A percentile compares a stretch with the other conserved stretches of the same genome.
Conservation (phyloP, 495 filamentous ascomycete species). For the Rostrohypoxylon terebratum region DNA sequence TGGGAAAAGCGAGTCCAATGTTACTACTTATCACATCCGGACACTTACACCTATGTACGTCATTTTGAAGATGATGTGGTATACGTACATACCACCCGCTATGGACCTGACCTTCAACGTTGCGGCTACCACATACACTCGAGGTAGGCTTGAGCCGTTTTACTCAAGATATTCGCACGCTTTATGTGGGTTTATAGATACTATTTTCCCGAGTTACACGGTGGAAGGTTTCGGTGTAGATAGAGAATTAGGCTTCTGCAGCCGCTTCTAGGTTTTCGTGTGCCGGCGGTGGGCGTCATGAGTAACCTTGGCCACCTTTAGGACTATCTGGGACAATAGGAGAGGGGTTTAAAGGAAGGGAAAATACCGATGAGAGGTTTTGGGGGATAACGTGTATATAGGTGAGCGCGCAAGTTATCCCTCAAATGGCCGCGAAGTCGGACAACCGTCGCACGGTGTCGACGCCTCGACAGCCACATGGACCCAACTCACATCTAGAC, state of each 20-base stretch:
- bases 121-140: neutral
- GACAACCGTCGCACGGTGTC: neutral
- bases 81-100: neutral
- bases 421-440: neutral
- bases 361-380: too few species aligned
- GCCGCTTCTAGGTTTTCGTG: constrained; percentile 5
- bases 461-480: neutral
- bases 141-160: neutral
- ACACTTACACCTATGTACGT: neutral
- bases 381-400: neutral
- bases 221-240: neutral
- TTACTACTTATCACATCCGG: neutral
- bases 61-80: neutral
- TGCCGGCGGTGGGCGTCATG: neutral
- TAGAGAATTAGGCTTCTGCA: too few species aligned
- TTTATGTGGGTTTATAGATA: neutral
- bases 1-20: neutral
- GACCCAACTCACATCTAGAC: neutral
- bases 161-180: neutral
- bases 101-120: too few species aligned
- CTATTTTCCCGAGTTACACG: neutral
- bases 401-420: neutral
- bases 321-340: neutral
- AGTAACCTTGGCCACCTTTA: neutral
- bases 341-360: too few species aligned